Base-by-base conservation (phyloP, 306 rosid genomes). In the Sicyos baderoa region DNA sequence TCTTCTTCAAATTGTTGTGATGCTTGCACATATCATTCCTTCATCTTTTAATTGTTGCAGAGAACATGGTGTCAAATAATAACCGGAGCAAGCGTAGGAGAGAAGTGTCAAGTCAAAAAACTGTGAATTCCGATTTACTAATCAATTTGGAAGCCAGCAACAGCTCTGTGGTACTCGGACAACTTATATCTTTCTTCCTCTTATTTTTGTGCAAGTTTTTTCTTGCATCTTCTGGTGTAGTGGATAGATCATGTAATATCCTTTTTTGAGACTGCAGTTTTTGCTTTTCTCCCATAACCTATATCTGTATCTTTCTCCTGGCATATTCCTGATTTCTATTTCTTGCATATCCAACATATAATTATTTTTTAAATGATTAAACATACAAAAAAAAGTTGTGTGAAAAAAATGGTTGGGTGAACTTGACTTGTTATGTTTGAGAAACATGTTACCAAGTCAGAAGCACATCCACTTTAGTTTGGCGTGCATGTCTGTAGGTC, bases 101-200 rank as follows among this genome's bases (percentile, higher is more conserved):
- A 76, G 77, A 49, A 49, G 50, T 83, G 29, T 66, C 82, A 40
- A 81, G 61, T 53, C 87, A 37, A 58, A 67, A 79, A 21, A 51
- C 81, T 72, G 78, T 79, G 51, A 87, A 84, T 80, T 80, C 86
- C 45, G 91, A 85, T 51, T 59, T 75, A 22, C 85, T 67, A 16
- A 84, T 91, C 71, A 91, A 86, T 77, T 74, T 91, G 84, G 97
- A 89, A 76, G 79, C 84, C 77, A 68, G 82, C 82, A 79, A 82
- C 86, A 81, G 82, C 76, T 71, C 86, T 79, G 53, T 10, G 96
- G 97, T 89, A 91, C 72, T 67, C 42, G 56, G 72, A 22, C 57
- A 15, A 84, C 59, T 12, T 18, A 53, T 37, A 62, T 52, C 32
- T 47, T 71, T 65, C 2, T 37, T 69, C 19, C 54, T 54, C 61